phyloP scores from a whole-genome alignment of 768 basidiomycete genomes.

The Suillus subaureus region DNA sequence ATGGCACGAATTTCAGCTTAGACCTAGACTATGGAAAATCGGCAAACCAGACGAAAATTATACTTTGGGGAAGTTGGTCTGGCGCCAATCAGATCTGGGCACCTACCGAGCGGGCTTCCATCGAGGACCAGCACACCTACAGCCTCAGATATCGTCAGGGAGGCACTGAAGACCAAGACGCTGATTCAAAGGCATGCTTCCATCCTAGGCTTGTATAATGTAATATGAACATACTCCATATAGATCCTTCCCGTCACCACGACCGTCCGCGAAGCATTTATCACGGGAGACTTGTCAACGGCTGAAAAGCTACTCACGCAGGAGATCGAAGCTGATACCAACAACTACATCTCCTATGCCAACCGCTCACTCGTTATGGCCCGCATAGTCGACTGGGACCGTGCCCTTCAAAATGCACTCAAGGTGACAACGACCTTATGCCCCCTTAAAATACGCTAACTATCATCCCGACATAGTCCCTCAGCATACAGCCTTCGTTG shows the following conservation, averaged over 20 bases:
- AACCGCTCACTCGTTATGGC: background rate
- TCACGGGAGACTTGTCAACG: background rate
- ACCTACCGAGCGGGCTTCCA: background rate
- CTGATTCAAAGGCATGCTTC: background rate
- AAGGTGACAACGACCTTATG: background rate
- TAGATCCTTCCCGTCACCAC: background rate
- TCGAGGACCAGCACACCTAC: conserved; percentile 42
- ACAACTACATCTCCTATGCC: background rate
- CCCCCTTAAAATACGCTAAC: background rate
- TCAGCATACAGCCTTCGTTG: background rate
- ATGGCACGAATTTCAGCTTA: conserved; percentile 44
- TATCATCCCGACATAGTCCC: background rate
- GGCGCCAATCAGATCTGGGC: background rate
- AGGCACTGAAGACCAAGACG: conserved; percentile 36
- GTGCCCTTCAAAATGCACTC: background rate
- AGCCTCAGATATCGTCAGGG: conserved; percentile 52
- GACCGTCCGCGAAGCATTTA: background rate
- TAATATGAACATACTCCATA: background rate
- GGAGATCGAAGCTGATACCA: background rate
- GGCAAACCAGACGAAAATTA: conserved; percentile 40
- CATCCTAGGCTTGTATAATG: background rate
- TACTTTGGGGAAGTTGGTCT: conserved; percentile 41
- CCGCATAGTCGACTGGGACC: background rate
- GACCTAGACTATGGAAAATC: conserved; percentile 51
- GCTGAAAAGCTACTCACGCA: background rate